Conservation (phyloP, 2,329 filamentous ascomycete species). For the Aspergillus sp. region DNA sequence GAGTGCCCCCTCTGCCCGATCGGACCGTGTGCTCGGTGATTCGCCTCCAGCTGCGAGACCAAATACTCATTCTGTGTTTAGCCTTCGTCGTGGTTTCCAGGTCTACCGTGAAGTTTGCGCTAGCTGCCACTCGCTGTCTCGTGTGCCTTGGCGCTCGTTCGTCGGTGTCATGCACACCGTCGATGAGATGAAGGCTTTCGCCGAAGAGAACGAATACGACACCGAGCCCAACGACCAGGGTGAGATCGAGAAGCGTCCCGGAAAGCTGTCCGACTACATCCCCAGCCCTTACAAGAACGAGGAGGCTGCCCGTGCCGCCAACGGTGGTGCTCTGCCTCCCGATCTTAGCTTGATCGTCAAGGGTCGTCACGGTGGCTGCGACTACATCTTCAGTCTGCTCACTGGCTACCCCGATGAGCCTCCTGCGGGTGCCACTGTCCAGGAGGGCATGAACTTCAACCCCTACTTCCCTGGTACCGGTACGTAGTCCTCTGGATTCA, state of each 20-base stretch:
- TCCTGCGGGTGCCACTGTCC: slow-evolving; percentile 82
- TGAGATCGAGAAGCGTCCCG: slow-evolving; percentile 96
- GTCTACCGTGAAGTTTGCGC: slow-evolving; percentile 99
- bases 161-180: slow-evolving; percentile 92
- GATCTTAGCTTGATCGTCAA: slow-evolving; percentile 98
- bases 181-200: slow-evolving; percentile 95
- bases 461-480: slow-evolving; percentile 99
- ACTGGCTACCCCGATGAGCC: slow-evolving; percentile 97
- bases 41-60: not conserved
- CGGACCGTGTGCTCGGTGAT: not conserved
- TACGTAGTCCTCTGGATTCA: slow-evolving; percentile 26
- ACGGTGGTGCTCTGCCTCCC: slow-evolving; percentile 95
- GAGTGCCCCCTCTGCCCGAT: slow-evolving; percentile 49
- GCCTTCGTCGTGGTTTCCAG: slow-evolving; percentile 97
- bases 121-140: slow-evolving; percentile 92
- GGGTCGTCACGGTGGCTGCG: slow-evolving; percentile 92
- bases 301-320: slow-evolving; percentile 94
- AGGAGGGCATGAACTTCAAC: slow-evolving; percentile 97
- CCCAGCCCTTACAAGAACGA: slow-evolving; percentile 97
- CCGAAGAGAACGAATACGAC: slow-evolving; percentile 98
- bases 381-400: slow-evolving; percentile 97
- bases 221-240: slow-evolving; percentile 97
- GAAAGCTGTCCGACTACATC: slow-evolving; percentile 98
- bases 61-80: slow-evolving; percentile 40
- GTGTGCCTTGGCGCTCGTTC: slow-evolving; percentile 88